Evolutionary conservation across 805 yeast species (phyloP), one percentile per base, ranked within the genome.

Genomic region (Candida tallmaniae): DNA sequence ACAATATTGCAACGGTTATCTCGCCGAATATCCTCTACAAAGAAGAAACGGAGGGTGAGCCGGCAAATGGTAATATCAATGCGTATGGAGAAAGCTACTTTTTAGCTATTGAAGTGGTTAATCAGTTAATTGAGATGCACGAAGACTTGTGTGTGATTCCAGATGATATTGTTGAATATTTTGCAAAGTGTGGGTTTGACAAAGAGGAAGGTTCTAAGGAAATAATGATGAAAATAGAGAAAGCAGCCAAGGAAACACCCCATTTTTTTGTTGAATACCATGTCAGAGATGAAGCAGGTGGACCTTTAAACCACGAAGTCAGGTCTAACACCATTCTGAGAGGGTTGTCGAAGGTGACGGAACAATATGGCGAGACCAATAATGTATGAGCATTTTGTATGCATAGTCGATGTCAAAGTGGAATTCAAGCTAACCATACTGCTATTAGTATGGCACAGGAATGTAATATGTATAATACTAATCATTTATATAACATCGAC

Each of bases 1-100:
- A 88, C 54, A 93, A 93, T 56, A 69, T 93, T 43, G 95, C 98
- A 2, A 93, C 97, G 0, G 99, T 93, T 2, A 72, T 93, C 32
- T 84, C 97, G 0, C 99, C 99, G 2, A 93, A 89, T 51, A 80
- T 93, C 29, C 66, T 94, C 26, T 82, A 81, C 47, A 60, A 81
- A 1, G 73, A 71, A 41, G 49, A 48, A 4, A 58, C 61, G 9
- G 51, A 21, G 13, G 17, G 29, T 34, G 16, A n/a, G 30, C 20
- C 36, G 18, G 23, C 51, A 24, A 8, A 7, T 14, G 38, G 22
- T 3, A 19, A 24, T 19, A 27, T 50, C 9, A 46, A 59, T 20
- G 63, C 57, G 27, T 50, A 64, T 3, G 76, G 90, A 25, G 93
- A 86, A 44, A 74, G 76, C 17, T 88, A 89, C 52, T 85, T 89